Base-by-base conservation (phyloP, 306 rosid species). In the Prunus armeniaca region DNA sequence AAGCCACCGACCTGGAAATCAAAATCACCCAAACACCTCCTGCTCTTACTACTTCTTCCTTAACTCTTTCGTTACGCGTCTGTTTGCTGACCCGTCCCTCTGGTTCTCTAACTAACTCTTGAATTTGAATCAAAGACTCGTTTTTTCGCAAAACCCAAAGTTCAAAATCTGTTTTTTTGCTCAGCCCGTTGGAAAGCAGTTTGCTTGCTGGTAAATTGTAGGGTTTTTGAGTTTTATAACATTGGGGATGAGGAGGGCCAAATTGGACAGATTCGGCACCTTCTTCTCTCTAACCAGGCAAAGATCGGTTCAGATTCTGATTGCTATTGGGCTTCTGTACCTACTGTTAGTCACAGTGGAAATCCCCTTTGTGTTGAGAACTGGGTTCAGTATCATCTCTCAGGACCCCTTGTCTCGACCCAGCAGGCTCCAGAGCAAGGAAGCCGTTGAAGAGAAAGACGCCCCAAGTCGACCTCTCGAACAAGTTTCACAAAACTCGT, bases 271-370 rank as follows among this genome's bases (percentile, higher is more conserved):
- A 63, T 51, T 82, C 0, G 87, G 87, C 27, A 28, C 73, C 17
- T 63, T 90, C 27, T 46, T 86, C 60, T 80, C 93, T 15, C 70
- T 91, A 18, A 88, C 49, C 3, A 82, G 90, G 79, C 91, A 90
- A 51, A 88, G 98, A 82, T 85, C 93, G 79, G 14, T 92, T 77
- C 97, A 95, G 69, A 86, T 87, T 67, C 84, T 95, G 72, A 71
- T 88, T 22, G 81, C 79, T 18, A 45, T 86, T 43, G 90, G 88
- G 1, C 17, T 92, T 57, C 61, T 95, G 54, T 95, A 95, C 66
- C 15, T 87, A 2, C 51, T 92, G 4, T 54, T 95, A 2, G 88
- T 92, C 64, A 84, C 86, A 30, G 55, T 90, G 3, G 97, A 92
- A 84, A 87, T 95, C 67, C 98, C 97, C 8, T 79, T 90, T n/a